Evolutionary conservation across 2,329 filamentous ascomycete species (phyloP), one percentile per base, ranked within the genome.

Genomic region (Xylaria sp.): DNA sequence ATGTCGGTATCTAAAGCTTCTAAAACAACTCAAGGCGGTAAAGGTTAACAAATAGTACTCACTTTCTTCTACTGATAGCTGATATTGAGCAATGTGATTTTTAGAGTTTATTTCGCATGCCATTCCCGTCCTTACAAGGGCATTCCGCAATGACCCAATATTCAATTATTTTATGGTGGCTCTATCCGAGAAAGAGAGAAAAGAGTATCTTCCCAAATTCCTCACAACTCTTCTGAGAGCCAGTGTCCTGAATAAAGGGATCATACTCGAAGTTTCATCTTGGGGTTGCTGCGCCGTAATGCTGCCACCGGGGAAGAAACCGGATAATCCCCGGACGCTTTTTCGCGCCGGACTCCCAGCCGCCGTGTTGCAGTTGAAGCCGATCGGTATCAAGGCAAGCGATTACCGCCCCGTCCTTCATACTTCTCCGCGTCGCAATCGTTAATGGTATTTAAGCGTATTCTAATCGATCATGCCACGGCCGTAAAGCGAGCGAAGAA

Each of bases 131-230:
- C 53, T 71, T 12, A 58, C 60, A 0, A 23, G 9, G 2, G 69
- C 69, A 37, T 71, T 71, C 37, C 53, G n/a, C 18, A 47, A 65
- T 23, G 69, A 71, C n/a, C 66, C 66, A 4, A 32, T 65, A 37
- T 71, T 65, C 55, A 51, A 48, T n/a, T 69, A 67, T 42, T 66
- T 71, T 9, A 59, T 71, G 63, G 63, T 55, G 21, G 63, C 55
- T 12, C 29, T 69, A 16, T 61, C 69, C 1, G 40, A 44, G 8
- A 16, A 66, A 23, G 54, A 65, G 27, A 58, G 67, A 21, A 47
- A 35, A 25, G 21, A 37, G 0, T 58, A 25, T 23, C 60, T 63
- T 10, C 42, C 57, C 12, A 10, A 25, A 16, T 44, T 67, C 40
- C 47, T 69, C n/a, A 29, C 21, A 4, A 37, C n/a, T 12, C 51